Evolutionary conservation across 176 grass and related monocot genomes (phyloP).

Genomic region (Avena eriantha): DNA sequence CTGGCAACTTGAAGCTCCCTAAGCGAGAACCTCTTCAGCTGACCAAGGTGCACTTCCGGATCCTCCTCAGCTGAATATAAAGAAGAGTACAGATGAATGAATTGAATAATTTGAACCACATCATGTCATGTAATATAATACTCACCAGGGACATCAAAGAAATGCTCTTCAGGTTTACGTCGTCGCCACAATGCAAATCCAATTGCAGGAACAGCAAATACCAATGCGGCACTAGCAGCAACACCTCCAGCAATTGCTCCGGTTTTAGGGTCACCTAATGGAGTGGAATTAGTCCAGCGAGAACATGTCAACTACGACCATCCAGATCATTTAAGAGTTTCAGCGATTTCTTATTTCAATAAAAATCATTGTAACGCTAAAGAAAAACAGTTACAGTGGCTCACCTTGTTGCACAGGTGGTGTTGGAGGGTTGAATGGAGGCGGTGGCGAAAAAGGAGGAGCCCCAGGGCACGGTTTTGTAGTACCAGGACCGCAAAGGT

Average conservation of each 20-base stretch:
- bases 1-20: constrained; percentile 90
- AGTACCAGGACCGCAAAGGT: constrained; percentile 75
- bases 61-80: constrained; percentile 85
- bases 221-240: constrained; percentile 72
- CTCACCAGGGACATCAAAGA: constrained; percentile 88
- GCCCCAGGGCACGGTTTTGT: constrained; percentile 62
- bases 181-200: constrained; percentile 70
- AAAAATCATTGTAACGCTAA: neutral
- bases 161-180: constrained; percentile 79
- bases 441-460: constrained; percentile 83
- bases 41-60: constrained; percentile 90
- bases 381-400: constrained; percentile 18
- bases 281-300: constrained; percentile 13
- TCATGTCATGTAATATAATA: constrained; percentile 24
- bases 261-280: constrained; percentile 53
- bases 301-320: constrained; percentile 21
- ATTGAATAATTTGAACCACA: constrained; percentile 35
- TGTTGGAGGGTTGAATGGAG: constrained; percentile 61
- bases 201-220: constrained; percentile 77
- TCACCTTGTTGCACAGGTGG: constrained; percentile 50
- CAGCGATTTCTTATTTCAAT: neutral
- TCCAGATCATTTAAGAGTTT: constrained; percentile 9
- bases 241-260: constrained; percentile 81
- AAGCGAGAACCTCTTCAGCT: constrained; percentile 84
- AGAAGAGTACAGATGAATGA: constrained; percentile 37